phyloP scores from a whole-genome alignment of 148 eudicot genomes.

The Mesembryanthemum crystallinum region DNA sequence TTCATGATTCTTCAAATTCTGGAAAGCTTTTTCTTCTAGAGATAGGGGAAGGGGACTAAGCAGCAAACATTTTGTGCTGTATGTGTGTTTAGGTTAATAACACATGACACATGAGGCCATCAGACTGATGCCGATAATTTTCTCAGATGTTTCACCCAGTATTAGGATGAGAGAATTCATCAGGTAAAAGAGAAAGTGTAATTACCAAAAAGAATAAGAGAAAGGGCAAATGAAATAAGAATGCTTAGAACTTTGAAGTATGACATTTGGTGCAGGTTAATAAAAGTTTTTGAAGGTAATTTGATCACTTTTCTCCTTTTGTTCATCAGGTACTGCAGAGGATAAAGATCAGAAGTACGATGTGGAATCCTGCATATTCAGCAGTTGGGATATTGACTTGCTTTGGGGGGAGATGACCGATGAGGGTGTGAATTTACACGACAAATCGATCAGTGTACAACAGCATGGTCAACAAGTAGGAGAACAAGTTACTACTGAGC shows the following conservation, averaged over 20 bases:
- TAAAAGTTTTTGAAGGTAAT: background rate
- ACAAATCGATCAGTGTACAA: background rate
- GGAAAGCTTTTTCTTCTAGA: background rate
- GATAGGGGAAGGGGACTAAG: too few species aligned
- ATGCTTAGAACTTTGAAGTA: conserved; percentile 1
- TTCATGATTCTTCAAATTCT: background rate
- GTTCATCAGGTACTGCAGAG: background rate
- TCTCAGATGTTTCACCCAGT: background rate
- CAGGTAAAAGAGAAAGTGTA: background rate
- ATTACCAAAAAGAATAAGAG: background rate
- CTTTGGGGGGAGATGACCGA: conserved; percentile 16
- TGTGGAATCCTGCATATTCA: conserved; percentile 17
- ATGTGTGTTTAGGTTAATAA: too few species aligned
- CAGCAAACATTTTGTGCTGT: too few species aligned
- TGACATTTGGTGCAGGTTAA: background rate
- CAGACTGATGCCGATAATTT: too few species aligned
- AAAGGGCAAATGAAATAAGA: too few species aligned
- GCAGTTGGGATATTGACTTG: conserved; percentile 24
- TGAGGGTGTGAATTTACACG: conserved; percentile 1
- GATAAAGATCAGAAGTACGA: conserved; percentile 6
- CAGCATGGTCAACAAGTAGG: background rate
- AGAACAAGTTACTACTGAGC: background rate
- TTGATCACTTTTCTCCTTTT: background rate
- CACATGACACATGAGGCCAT: too few species aligned
- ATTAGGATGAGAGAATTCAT: background rate